phyloP scores from a whole-genome alignment of 2,329 filamentous ascomycete genomes.

The Rutstroemia sydowiana region DNA sequence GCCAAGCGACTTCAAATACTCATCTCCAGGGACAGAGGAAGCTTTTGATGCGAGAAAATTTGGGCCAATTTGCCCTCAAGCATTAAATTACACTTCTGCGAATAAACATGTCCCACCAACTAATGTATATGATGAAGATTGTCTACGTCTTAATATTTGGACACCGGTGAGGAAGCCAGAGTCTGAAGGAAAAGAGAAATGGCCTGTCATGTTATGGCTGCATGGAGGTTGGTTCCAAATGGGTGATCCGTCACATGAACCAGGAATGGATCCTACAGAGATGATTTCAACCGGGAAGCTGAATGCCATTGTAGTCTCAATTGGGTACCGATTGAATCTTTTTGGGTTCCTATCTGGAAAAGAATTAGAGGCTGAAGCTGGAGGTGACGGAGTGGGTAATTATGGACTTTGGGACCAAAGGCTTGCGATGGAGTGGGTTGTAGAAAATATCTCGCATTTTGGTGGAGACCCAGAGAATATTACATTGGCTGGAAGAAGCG shows the following conservation, averaged over 20 bases:
- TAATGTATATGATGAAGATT: slow-evolving; percentile 38
- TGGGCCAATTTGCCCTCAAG: slow-evolving; percentile 35
- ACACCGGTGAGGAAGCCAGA: slow-evolving; percentile 35
- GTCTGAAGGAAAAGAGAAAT: slow-evolving; percentile 1
- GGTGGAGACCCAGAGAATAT: slow-evolving; percentile 50
- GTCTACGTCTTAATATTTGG: slow-evolving; percentile 43
- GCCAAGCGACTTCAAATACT: slow-evolving; percentile 27
- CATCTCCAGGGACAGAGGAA: slow-evolving; percentile 15
- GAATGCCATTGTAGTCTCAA: slow-evolving; percentile 9
- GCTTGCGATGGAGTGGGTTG: slow-evolving; percentile 50
- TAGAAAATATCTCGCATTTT: slow-evolving; percentile 48
- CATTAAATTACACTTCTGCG: slow-evolving; percentile 16
- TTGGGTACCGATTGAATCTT: slow-evolving; percentile 25
- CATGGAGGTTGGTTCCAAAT: slow-evolving; percentile 44
- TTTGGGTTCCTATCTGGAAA: slow-evolving; percentile 30
- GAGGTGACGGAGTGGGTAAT: slow-evolving; percentile 28
- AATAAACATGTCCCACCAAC: slow-evolving; percentile 22
- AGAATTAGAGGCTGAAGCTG: slow-evolving; percentile 29
- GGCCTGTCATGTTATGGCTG: slow-evolving; percentile 30
- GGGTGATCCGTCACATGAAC: slow-evolving; percentile 37
- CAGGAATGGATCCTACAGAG: slow-evolving; percentile 38
- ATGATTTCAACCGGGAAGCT: slow-evolving; percentile 28
- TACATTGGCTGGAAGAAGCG: slow-evolving; percentile 46
- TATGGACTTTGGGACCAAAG: slow-evolving; percentile 55
- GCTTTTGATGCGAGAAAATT: slow-evolving; percentile 35